Base-by-base conservation (phyloP, 2,329 filamentous ascomycete species). In the Chaetomiaceae sp. region DNA sequence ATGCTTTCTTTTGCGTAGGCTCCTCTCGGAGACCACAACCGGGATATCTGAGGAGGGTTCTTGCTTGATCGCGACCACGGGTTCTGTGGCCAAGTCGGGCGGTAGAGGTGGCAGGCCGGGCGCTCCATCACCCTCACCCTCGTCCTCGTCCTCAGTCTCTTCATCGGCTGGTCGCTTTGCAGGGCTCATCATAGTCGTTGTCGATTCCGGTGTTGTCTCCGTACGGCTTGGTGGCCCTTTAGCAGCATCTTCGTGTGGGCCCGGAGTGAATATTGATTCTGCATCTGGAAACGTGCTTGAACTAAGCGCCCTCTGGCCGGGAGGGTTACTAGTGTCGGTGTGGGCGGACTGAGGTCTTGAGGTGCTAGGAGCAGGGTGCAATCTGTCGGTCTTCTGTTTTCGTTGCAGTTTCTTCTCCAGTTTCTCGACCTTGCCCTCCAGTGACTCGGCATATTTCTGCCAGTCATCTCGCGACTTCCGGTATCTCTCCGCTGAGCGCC, bases 11-110 rank as follows among this genome's bases (percentile, higher is more conserved):
- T 80, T 81, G 42, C 72, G 72, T 1, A 82, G 64, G 17, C 63
- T 62, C 14, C 77, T 74, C 56, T 80, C 78, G 3, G 72, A 80
- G 2, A 83, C 65, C 6, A 83, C 61, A 1, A 81, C 66, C 0
- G 75, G 78, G 2, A 63, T 64, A 53, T 83, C 79, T 0, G 80
- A 83, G 4, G 76, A 79, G 14, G 75, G 75, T 56, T 82, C 79
- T n/a, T 67, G 52, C 59, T 83, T 82, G 22, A 81, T 61, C 3
- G 47, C 34, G 15, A 59, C 43, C 12, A 25, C 29, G 3, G 36
- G 8, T 14, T 39, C 25, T 17, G 22, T n/a, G 14, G 44, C 38
- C n/a, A 40, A 46, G 6, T 53, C 42, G 17, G 49, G 54, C 4
- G 66, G 64, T 8, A 71, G 54, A 14, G 63, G 61, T 23, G 72